Evolutionary conservation across 768 basidiomycete genomes (phyloP).

Genomic region (Termitomyces sp.): DNA sequence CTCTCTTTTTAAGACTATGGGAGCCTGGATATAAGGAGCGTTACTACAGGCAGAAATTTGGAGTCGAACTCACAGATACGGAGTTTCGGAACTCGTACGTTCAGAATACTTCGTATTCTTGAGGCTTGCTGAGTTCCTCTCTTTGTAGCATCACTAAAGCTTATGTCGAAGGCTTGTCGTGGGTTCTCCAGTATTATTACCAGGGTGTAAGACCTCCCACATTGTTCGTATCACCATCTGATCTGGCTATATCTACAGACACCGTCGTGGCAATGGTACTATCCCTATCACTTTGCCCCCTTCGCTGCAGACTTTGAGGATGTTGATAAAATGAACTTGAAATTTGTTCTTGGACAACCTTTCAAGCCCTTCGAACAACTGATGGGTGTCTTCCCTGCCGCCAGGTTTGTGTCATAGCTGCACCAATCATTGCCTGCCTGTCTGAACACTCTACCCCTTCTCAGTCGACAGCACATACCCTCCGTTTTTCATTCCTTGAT

Average conservation of each 20-base stretch:
- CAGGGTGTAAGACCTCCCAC: constrained; percentile 67
- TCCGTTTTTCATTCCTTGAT: constrained; percentile 81
- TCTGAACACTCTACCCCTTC: not conserved
- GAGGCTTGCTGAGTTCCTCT: not conserved
- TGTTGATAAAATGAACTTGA: constrained; percentile 70
- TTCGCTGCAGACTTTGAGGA: constrained; percentile 93
- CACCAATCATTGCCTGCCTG: constrained; percentile 3
- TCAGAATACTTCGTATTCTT: not conserved
- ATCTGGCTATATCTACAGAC: constrained; percentile 39
- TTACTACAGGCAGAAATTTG: constrained; percentile 94
- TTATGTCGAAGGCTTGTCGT: constrained; percentile 93
- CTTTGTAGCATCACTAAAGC: constrained; percentile 58
- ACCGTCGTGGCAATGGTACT: constrained; percentile 98
- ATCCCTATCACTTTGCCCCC: constrained; percentile 97
- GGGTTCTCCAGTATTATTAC: constrained; percentile 98
- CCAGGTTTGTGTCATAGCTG: constrained; percentile 47
- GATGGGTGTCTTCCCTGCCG: constrained; percentile 97
- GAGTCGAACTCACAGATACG: constrained; percentile 59
- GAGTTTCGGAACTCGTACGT: constrained; percentile 72
- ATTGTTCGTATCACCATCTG: not conserved
- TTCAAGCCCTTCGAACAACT: constrained; percentile 98
- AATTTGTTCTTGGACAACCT: constrained; percentile 75
- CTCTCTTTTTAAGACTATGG: constrained; percentile 62
- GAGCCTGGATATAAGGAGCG: constrained; percentile 94
- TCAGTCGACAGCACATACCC: constrained; percentile 86